Conservation (phyloP, 2,329 filamentous ascomycete species). For the Talaromyces sp. region DNA sequence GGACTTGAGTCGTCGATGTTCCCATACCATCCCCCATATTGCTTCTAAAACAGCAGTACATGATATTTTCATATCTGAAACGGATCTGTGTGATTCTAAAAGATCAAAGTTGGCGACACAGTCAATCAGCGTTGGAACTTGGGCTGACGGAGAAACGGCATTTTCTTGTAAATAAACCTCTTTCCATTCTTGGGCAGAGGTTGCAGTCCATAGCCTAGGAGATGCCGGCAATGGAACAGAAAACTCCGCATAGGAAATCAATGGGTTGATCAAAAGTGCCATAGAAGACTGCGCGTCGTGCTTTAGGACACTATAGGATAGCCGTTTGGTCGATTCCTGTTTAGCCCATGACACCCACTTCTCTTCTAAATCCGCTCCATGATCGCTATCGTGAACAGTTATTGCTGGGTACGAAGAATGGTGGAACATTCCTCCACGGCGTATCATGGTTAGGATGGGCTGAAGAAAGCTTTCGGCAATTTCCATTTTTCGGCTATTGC, state of each 20-base stretch:
- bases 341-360: conserved; percentile 26
- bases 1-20: conserved; percentile 28
- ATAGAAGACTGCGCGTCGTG: conserved; percentile 65
- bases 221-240: conserved; percentile 60
- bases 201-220: conserved; percentile 61
- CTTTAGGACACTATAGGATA: conserved; percentile 55
- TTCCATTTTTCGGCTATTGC: conserved; percentile 34
- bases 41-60: not conserved
- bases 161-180: conserved; percentile 46
- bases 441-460: conserved; percentile 33
- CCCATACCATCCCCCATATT: not conserved
- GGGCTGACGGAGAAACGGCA: conserved; percentile 24
- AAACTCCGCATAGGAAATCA: conserved; percentile 65
- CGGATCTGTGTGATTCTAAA: not conserved
- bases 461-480: conserved; percentile 37
- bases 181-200: conserved; percentile 62
- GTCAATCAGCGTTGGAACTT: conserved; percentile 18
- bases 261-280: conserved; percentile 58
- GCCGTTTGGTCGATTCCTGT: conserved; percentile 27
- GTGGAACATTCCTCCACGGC: conserved; percentile 28
- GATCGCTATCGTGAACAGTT: not conserved
- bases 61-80: not conserved
- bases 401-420: conserved; percentile 16
- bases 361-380: conserved; percentile 10
- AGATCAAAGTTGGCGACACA: not conserved